These are phyloP conservation scores for Cyphellophora europaea DNA, from an alignment of 2,329 filamentous ascomycete species.

Conservation along the genomic window DNA sequence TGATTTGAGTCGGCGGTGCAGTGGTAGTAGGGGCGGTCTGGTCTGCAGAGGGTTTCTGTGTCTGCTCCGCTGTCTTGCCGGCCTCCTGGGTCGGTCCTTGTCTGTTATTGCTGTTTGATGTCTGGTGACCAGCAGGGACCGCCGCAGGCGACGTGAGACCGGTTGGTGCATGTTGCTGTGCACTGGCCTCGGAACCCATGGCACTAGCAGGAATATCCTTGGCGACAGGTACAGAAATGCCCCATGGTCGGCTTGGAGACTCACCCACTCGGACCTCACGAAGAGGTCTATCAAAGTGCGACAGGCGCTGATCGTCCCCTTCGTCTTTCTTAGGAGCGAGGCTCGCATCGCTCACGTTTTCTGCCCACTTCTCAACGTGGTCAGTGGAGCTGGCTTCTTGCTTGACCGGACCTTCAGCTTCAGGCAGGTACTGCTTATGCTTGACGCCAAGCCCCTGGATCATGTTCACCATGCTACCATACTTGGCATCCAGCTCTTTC, in stretches of 20 bases:
- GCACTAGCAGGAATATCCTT: conserved; percentile 27
- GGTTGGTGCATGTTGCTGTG: neutral
- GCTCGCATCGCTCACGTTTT: conserved; percentile 52
- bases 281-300: conserved; percentile 73
- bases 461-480: conserved; percentile 87
- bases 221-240: conserved; percentile 67
- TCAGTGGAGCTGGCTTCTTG: conserved; percentile 18
- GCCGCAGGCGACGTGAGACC: conserved; percentile 6
- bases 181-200: conserved; percentile 14
- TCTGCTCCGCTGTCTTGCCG: conserved; percentile 1
- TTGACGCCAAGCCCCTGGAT: conserved; percentile 81
- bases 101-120: neutral
- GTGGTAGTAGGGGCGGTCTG: neutral
- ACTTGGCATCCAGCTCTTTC: conserved; percentile 84
- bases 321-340: conserved; percentile 23
- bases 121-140: conserved; percentile 10
- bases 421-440: conserved; percentile 76
- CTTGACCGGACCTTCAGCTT: conserved; percentile 34
- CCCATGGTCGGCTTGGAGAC: conserved; percentile 87
- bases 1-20: conserved; percentile 51
- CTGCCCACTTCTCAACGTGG: conserved; percentile 79
- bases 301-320: conserved; percentile 49
- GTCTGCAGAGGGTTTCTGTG: neutral
- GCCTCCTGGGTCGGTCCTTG: neutral
- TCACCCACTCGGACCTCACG: conserved; percentile 90